Evolutionary conservation across 331 rosid species (phyloP).

Genomic region (Quercus lobata): DNA sequence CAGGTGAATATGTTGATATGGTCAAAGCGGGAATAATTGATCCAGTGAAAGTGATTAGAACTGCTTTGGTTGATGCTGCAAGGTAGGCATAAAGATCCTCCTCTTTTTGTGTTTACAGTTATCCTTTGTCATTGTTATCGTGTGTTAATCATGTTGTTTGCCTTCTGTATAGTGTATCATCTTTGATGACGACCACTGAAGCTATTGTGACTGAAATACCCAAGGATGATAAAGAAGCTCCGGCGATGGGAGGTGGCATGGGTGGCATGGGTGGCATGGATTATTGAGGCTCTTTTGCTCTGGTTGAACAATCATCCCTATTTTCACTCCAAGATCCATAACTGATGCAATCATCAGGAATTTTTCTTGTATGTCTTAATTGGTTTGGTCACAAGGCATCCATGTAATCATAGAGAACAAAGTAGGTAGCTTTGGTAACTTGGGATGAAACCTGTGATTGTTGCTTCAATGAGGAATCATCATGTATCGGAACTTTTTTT

Average conservation of each 20-base stretch:
- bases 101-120: neutral
- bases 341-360: neutral
- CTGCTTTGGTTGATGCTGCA: slow-evolving; percentile 93
- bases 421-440: slow-evolving; percentile 20
- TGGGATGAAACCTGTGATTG: neutral
- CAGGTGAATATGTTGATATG: slow-evolving; percentile 95
- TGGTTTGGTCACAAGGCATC: slow-evolving; percentile 9
- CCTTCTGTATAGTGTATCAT: slow-evolving; percentile 64
- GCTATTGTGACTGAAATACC: slow-evolving; percentile 81
- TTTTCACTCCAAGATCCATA: neutral
- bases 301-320: neutral
- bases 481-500: neutral
- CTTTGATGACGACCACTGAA: slow-evolving; percentile 90
- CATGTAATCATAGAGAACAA: slow-evolving; percentile 24
- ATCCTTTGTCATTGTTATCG: neutral
- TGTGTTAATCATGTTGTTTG: neutral
- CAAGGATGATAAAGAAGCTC: slow-evolving; percentile 52
- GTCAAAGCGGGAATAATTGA: slow-evolving; percentile 81
- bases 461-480: slow-evolving; percentile 6
- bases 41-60: slow-evolving; percentile 89
- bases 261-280: slow-evolving; percentile 69
- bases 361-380: neutral
- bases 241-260: slow-evolving; percentile 74
- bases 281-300: slow-evolving; percentile 23
- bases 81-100: slow-evolving; percentile 39